Evolutionary conservation across 2,329 filamentous ascomycete species (phyloP), one percentile per base, ranked within the genome.

Genomic region (Fusarium staphyleae): DNA sequence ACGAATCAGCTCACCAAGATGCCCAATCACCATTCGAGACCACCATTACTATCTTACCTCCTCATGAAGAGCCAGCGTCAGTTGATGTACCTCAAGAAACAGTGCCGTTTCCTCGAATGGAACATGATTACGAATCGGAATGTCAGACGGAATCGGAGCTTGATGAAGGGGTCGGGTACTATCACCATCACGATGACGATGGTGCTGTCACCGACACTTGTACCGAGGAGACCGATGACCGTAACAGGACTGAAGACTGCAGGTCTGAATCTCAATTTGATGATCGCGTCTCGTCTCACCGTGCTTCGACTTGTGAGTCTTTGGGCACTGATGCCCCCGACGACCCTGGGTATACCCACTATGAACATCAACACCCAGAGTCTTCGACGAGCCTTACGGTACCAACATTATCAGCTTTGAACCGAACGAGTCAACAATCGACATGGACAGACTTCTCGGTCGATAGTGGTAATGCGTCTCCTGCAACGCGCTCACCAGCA

Each of bases 401-500:
- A 12, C 82, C 82, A 11, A 75, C 42, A 68, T 76, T 60, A 65
- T 76, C 42, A 66, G 75, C 44, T 70, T 77, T 34, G 75, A 68
- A 84, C 52, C 76, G 82, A 30, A 70, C 73, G 15, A 86, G 83
- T 57, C 80, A 83, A 41, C 78, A 81, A 47, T 84, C 83, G 2
- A 74, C 77, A n/a, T 86, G 83, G 83, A 86, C 83, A 19, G 83
- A 86, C 63, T 80, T 82, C 54, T 84, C 83, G 0, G 72, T 85
- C 9, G 81, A 82, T 13, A 85, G 81, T 52, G 76, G 74, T 15
- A 79, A 82, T 53, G 61, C 59, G n/a, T 71, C 72, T 11, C 70
- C 72, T 33, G 55, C 46, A 9, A 57, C 62, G 13, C 65, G 61
- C 39, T 72, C 72, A 7, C 66, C 71, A 13, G 67, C 60, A 19